phyloP scores from a whole-genome alignment of 306 rosid genomes.

The Cucumis melo region DNA sequence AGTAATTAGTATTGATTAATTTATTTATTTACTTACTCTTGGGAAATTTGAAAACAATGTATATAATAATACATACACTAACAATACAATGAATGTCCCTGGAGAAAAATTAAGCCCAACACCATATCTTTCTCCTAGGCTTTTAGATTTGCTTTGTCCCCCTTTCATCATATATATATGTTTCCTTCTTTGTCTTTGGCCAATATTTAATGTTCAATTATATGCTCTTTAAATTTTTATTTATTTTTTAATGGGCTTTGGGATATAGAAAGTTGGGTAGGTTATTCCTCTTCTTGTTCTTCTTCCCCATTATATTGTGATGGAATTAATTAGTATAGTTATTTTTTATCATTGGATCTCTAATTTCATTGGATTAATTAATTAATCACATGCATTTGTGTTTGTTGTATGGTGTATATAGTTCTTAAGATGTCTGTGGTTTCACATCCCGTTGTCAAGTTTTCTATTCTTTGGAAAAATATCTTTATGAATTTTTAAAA shows the following conservation, averaged over 20 bases:
- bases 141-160: conserved; percentile 22
- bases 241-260: background rate
- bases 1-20: no score
- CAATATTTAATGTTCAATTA: background rate
- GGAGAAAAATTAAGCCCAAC: conserved; percentile 21
- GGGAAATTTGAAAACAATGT: background rate
- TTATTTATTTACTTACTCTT: background rate
- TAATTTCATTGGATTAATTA: background rate
- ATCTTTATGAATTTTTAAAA: background rate
- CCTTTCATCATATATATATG: background rate
- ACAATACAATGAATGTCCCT: conserved; percentile 1
- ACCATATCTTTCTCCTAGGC: conserved; percentile 28
- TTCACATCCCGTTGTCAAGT: background rate
- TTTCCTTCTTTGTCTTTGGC: no score
- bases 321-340: background rate
- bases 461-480: background rate
- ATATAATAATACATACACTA: background rate
- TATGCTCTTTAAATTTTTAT: background rate
- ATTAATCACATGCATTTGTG: background rate
- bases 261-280: background rate
- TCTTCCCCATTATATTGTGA: background rate
- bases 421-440: background rate
- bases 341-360: background rate
- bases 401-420: background rate
- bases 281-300: background rate